Percentiles rank a stretch among this genome's conserved stretches.
These are phyloP conservation scores for Phytophthora lateralis DNA, from an alignment of 352 stramenopile genomes.

Conservation along the genomic window DNA sequence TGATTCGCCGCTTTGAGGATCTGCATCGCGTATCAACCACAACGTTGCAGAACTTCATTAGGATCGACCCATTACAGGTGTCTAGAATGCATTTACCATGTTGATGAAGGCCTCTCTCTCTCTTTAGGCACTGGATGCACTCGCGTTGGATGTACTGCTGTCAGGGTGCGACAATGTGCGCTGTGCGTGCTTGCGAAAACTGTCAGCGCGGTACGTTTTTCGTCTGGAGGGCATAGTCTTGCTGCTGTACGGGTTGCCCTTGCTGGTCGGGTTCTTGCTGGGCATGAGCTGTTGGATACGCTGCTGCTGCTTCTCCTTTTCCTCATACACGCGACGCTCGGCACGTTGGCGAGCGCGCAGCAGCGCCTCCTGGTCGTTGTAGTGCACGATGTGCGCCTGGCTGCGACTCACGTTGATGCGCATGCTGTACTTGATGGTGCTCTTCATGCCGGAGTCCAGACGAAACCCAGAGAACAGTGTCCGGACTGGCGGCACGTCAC, in stretches of 20 bases:
- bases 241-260: slow-evolving; percentile 46
- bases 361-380: slow-evolving; percentile 63
- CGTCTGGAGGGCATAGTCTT: slow-evolving; percentile 49
- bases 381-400: slow-evolving; percentile 72
- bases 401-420: slow-evolving; percentile 76
- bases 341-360: slow-evolving; percentile 55
- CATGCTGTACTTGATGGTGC: slow-evolving; percentile 74
- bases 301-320: slow-evolving; percentile 68
- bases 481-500: slow-evolving; percentile 49
- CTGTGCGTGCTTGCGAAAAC: slow-evolving; percentile 45
- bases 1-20: slow-evolving; percentile 2
- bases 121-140: slow-evolving; percentile 29
- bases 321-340: slow-evolving; percentile 70
- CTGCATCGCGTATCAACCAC: not conserved
- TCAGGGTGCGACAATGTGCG: slow-evolving; percentile 34
- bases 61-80: not conserved
- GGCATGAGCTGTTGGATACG: slow-evolving; percentile 54
- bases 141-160: slow-evolving; percentile 26
- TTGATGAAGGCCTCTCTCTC: not conserved
- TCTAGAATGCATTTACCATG: slow-evolving; percentile 8
- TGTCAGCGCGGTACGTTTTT: slow-evolving; percentile 60
- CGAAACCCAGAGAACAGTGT: slow-evolving; percentile 69
- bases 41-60: not conserved
- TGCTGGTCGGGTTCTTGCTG: slow-evolving; percentile 36
- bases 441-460: slow-evolving; percentile 79